Base-by-base conservation (phyloP, 1,284 basidiomycete genomes). In the Puccinia brachypodii region DNA sequence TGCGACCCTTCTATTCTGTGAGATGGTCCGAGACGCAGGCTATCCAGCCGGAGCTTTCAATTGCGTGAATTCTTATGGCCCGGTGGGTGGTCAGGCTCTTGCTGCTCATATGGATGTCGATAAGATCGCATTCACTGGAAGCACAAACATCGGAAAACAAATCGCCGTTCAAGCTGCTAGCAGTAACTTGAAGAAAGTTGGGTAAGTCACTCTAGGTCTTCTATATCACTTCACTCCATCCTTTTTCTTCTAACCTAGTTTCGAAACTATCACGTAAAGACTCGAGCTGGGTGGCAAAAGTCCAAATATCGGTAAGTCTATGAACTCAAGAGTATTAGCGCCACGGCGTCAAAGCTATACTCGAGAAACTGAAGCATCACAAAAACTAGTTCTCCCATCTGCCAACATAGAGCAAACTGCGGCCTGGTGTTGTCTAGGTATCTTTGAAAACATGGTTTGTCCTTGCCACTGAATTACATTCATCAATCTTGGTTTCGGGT, bases 31-130 rank as follows among this genome's bases (percentile, higher is more conserved):
- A 28, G 77, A 85, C 16, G 84, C 84, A 7, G 85, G 85, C 50
- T 85, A 84, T 82, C 85, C 85, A 9, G 71, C 84, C 25, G 86
- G 86, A 47, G 84, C 85, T 38, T 83, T 86, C 82, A 86, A 86
- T 80, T 81, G 85, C 58, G 79, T 86, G 14, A 84, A 85, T 71
- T 86, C 87, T 36, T 84, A 84, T 82, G 85, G 85, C 47, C 84
- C 84, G 66, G 83, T 85, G 47, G 85, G 85, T 36, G 81, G 81
- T n/a, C 64, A 50, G 33, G 85, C 85, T 82, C 85, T 86, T 76
- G 83, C 85, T 66, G 82, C 84, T 72, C 85, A 86, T 83, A 86
- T 85, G 84, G 85, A 85, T 84, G 82, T 77, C 82, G 81, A 83
- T 72, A 83, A 60, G n/a, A 64, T 82, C 14, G 82, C 82, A 0